Percentiles rank a stretch among this genome's conserved stretches.
These are phyloP conservation scores for Globisporangium viniferum DNA, from an alignment of 352 stramenopile genomes.

Conservation along the genomic window DNA sequence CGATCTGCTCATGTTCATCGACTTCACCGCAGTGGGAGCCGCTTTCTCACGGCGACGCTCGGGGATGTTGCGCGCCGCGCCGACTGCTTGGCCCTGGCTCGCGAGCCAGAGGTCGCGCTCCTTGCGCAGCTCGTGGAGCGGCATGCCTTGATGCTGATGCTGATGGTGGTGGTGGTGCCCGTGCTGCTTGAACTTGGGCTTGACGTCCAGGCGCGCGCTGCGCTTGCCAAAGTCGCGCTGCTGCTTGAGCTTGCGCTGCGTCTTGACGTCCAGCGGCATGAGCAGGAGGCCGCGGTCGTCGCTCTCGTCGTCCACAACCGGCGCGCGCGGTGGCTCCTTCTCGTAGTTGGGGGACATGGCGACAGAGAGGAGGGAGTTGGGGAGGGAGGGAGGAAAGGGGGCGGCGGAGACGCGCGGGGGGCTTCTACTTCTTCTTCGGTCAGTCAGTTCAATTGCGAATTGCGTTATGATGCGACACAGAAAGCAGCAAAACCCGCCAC, in stretches of 20 bases:
- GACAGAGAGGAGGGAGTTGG: neutral
- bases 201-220: slow-evolving; percentile 5
- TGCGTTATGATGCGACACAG: slow-evolving; percentile 9
- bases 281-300: neutral
- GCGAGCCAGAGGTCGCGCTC: slow-evolving; percentile 40
- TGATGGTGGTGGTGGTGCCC: slow-evolving; percentile 22
- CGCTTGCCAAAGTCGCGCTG: slow-evolving; percentile 49
- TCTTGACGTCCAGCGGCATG: slow-evolving; percentile 35
- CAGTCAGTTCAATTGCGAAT: slow-evolving; percentile 12
- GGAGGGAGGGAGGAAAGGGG: neutral
- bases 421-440: neutral
- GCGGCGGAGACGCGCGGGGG: neutral
- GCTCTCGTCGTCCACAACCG: slow-evolving; percentile 1
- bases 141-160: slow-evolving; percentile 12
- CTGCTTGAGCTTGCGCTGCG: slow-evolving; percentile 69
- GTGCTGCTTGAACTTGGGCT: slow-evolving; percentile 40
- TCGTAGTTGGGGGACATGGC: slow-evolving; percentile 16
- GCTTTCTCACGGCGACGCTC: slow-evolving; percentile 22
- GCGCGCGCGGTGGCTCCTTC: slow-evolving; percentile 4
- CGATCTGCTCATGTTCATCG: slow-evolving; percentile 39
- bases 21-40: neutral
- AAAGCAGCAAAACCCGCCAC: neutral
- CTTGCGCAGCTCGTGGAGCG: slow-evolving; percentile 29
- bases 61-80: slow-evolving; percentile 34
- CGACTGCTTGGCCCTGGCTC: slow-evolving; percentile 1